Evolutionary conservation across 768 basidiomycete genomes (phyloP), one percentile per base, ranked within the genome.

Genomic region (Pleurotus tuoliensis): DNA sequence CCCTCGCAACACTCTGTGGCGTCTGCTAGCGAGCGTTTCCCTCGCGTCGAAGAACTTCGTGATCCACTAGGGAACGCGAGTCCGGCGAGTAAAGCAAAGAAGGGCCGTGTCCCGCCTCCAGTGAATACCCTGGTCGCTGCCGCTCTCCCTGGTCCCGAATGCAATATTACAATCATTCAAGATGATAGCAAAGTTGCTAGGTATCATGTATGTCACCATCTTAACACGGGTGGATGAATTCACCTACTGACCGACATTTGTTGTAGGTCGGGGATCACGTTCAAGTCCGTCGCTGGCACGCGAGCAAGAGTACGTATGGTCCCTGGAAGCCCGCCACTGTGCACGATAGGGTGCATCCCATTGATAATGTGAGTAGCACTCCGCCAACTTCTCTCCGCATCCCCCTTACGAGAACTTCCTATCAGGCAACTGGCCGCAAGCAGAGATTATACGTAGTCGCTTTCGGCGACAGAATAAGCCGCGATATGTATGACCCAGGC

Each of bases 251-350:
- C 16, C n/a, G n/a, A 2, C 1, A 22, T 47, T 44, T 8, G 5
- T 47, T 24, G 13, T 13, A 50, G 48, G 27, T 50, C 15, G 51
- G 51, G n/a, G 38, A 53, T 18, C 25, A 12, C 22, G 51, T 53
- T 7, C 51, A 53, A 40, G 51, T 53, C 9, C 51, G 51, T n/a
- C 51, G 51, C 18, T 53, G 51, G 51, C 16, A 53, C 27, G 22
- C 38, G 20, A 18, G 5, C 12, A 16, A n/a, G 3, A 22, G 38
- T 18, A 27, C 51, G 20, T 53, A 40, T 41, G 51, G 51, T 16
- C 51, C 34, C 4, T 53, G 51, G 51, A 16, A 18, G 11, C n/a
- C n/a, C 38, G 51, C 37, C 5, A 22, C 15, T 22, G 51, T 53
- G 12, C 24, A 39, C 51, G 37, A 53, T 16, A 53, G 24, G 41